Percentiles rank a stretch among this genome's conserved stretches.
These are phyloP conservation scores for Stevia rebaudiana DNA, from an alignment of 140 eudicot species.

Conservation along the genomic window DNA sequence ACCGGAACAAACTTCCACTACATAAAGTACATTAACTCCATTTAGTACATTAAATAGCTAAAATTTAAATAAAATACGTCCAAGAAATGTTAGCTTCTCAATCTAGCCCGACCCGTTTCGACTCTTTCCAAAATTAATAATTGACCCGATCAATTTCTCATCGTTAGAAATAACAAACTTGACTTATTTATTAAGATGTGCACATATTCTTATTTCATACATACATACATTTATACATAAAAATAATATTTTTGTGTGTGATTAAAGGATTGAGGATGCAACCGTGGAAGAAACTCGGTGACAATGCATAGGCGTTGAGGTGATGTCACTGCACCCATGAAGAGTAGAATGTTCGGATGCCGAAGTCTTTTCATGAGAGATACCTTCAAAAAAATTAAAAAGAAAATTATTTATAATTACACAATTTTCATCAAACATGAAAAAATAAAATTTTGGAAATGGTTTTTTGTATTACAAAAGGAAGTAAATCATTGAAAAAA, in stretches of 20 bases:
- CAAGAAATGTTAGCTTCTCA: background rate
- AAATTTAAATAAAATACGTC: background rate
- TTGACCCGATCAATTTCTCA: too few relatives aligned
- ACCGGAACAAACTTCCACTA: conserved; percentile 91
- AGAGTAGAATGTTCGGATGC: conserved; percentile 92
- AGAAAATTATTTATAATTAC: background rate
- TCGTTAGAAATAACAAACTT: too few relatives aligned
- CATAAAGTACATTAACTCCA: conserved; percentile 15
- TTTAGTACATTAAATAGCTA: background rate
- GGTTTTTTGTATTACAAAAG: background rate
- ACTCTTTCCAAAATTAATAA: background rate
- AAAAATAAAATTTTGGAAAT: background rate
- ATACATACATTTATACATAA: too few relatives aligned
- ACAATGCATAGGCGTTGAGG: conserved; percentile 95
- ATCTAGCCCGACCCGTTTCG: background rate
- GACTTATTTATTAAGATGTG: too few relatives aligned
- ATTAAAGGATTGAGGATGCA: background rate
- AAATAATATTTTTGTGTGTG: too few relatives aligned
- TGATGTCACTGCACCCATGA: conserved; percentile 96
- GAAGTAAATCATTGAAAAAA: background rate
- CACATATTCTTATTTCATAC: too few relatives aligned
- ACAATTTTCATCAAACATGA: background rate
- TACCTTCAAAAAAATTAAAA: conserved; percentile 41
- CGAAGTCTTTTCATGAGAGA: conserved; percentile 94
- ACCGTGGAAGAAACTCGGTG: conserved; percentile 99